Evolutionary conservation across 1,139 yeast species (phyloP), one percentile per base, ranked within the genome.

Genomic region (Blastobotrys indianensis): DNA sequence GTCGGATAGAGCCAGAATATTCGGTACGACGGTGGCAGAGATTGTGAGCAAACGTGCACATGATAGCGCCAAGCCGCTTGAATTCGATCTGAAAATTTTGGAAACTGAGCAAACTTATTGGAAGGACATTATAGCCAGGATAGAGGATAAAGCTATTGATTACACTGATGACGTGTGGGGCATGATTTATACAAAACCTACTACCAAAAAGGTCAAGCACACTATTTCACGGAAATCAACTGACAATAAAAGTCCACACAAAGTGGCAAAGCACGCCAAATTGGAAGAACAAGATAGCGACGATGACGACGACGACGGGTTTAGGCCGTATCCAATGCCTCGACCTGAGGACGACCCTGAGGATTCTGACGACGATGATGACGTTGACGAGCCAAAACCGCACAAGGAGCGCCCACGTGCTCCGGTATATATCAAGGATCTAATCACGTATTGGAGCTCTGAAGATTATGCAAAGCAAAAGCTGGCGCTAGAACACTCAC

Each of bases 391-490:
- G 20, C 77, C 76, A 1, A 64, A 75, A 2, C 65, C 71, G 3
- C 30, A 41, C 13, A 23, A 33, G 16, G 10, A 25, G 11, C 23
- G n/a, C 5, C 8, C 31, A 6, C 20, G 34, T 10, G 16, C 15
- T 8, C 90, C 90, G 0, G 70, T 81, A 1, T 84, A 82, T 55
- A 67, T 84, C 28, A 76, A 77, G 50, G 85, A 80, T 43, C 63
- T 83, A n/a, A 53, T 81, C n/a, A 65, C 66, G 8, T 83, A 81
- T 53, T 60, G 84, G 12, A 58, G 61, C 9, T 59, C 59, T 0
- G 82, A 79, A 44, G 76, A 82, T 0, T 75, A 69, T 54, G 81
- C 77, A 32, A 80, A 76, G 66, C 71, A 69, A 31, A 60, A 65
- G 35, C 49, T 73, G 8, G 85, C 84, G 0, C 67, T 81, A n/a